Evolutionary conservation across 257 asterid genomes (phyloP), one percentile per base, ranked within the genome.

Genomic region (Penstemon eatonii): DNA sequence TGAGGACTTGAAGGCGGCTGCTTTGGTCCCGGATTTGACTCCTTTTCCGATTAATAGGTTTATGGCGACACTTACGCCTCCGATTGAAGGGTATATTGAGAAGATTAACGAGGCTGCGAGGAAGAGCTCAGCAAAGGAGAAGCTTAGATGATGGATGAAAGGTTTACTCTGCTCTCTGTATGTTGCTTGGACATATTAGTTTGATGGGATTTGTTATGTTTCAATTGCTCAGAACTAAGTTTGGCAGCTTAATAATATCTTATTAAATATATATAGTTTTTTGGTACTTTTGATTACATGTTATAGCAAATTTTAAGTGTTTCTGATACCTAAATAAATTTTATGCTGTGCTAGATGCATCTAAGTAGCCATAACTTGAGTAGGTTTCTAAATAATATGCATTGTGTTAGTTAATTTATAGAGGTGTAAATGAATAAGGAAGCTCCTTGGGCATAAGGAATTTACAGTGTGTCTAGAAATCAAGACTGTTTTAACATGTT

Each of bases 51-150:
- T 63, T n/a, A 88, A 93, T 66, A 75, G 89, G 63, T 84, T 81
- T 56, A 83, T 90, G 95, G 91, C 97, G 1, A 87, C 99, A 1
- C 75, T 93, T 47, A 90, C 99, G 0, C 99, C 97, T 9, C 97
- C 97, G 3, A 90, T 93, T 56, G 97, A 93, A 81, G 99, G 97
- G 4, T 89, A 90, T 60, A 77, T 82, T 19, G 99, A 90, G 77
- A 90, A 86, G 85, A 76, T 93, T 43, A 81, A 83, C 39, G 99
- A 90, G 83, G 99, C 99, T 4, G 90, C 97, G 5, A 82, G 69
- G 81, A 86, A 68, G 84, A 83, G 82, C 56, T 74, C 83, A 50
- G 87, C 75, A 36, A 84, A 81, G 78, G 91, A 72, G 80, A 92
- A 89, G 78, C 94, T 85, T 73, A 73, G 96, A 84, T 92, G 68